phyloP scores from a whole-genome alignment of 345 rosid species.

The Anacardium occidentale region DNA sequence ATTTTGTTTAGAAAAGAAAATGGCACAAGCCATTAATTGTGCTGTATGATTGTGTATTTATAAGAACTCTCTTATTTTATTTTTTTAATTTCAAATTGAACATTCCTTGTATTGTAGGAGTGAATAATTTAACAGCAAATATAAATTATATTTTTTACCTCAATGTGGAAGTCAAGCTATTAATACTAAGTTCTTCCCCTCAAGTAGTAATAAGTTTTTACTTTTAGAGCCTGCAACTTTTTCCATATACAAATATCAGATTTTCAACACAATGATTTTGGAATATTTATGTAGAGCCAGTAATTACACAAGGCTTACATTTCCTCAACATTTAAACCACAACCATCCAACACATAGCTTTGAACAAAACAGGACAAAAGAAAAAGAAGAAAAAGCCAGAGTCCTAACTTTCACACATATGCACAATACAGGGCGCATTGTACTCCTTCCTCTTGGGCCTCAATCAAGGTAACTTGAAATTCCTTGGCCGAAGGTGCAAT shows the following conservation, averaged over 20 bases:
- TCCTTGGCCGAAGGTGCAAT: neutral
- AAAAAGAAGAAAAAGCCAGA: neutral
- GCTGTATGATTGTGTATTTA: neutral
- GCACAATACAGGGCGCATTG: neutral
- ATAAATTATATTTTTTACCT: neutral
- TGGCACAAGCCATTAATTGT: neutral
- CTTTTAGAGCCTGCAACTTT: no score
- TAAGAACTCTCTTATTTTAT: neutral
- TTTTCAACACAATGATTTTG: neutral
- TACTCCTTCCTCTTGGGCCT: neutral
- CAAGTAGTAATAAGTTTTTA: no score
- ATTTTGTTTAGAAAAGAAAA: neutral
- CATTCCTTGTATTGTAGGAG: neutral
- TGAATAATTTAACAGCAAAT: neutral
- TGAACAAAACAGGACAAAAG: neutral
- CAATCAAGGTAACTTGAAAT: neutral
- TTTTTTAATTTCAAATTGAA: neutral
- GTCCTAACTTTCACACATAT: conserved; percentile 4
- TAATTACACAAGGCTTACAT: neutral
- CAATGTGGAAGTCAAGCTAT: no score
- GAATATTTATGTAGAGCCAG: neutral
- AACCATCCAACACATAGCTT: neutral
- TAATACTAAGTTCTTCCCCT: no score
- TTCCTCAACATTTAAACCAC: neutral
- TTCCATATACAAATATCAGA: neutral